Base-by-base conservation (phyloP, 1,284 basidiomycete genomes). In the Phlebopus sp. region DNA sequence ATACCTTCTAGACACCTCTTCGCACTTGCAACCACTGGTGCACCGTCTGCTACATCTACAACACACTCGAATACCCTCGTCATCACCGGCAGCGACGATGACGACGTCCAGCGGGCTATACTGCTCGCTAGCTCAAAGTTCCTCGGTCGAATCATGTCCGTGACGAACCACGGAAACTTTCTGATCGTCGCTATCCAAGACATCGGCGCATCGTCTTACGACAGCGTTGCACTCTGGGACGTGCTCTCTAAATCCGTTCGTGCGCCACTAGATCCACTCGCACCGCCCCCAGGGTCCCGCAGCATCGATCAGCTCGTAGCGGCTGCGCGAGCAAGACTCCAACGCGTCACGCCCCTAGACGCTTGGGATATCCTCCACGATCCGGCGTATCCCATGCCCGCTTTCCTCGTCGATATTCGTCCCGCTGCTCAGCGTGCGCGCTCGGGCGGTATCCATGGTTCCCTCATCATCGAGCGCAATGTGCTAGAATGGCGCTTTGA, bases 401-500 rank as follows among this genome's bases (percentile, higher is more conserved):
- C 80, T 2, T 76, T 88, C 44, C 72, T 89, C 37, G 84, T 89
- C n/a, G 86, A 89, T 61, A 87, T 89, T 46, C 79, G 86, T 6
- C 76, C 82, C 0, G 75, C 71, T 34, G 73, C 71, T 4, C 78
- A 86, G 60, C 75, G 85, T 13, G 68, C 69, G 9, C 59, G 62
- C 27, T 71, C 76, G 35, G 86, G 86, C 0, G 68, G 64, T 0
- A 82, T 89, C 50, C 72, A 73, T 8, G 84, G 85, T 0, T 75
- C 84, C 11, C 66, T 88, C 46, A 64, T 82, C 46, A 75, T 88
- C 50, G 86, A 89, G 56, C 75, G 86, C 17, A 86, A 84, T 58
- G 76, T 79, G n/a, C 71, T 87, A 41, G 85, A 87, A 63, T 86
- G 83, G 82, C 72, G 77, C 15, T 81, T 88, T 55, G 87, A 89